Evolutionary conservation across 2,329 filamentous ascomycete species (phyloP), one percentile per base, ranked within the genome.

Genomic region (Ophiostoma pallidulum): DNA sequence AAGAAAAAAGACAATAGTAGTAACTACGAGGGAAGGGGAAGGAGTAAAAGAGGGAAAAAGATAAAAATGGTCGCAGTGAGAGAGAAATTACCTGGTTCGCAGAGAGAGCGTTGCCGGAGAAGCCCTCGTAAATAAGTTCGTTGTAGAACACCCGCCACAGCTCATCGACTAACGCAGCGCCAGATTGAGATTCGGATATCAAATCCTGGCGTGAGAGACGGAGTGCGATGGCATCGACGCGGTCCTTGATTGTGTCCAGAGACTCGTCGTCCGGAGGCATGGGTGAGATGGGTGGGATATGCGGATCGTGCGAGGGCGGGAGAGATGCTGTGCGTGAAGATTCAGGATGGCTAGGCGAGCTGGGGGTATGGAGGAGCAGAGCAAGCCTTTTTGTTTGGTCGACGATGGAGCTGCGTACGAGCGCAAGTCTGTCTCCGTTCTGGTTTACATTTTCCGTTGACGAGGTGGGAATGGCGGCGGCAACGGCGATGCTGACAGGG

Each of bases 101-200:
- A 32, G 68, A 66, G 49, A 79, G 56, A 3, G 79, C 69, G 24
- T 76, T 69, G 38, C 65, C 66, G 2, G 76, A 73, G 55, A 82
- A 78, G 8, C 78, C 78, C 50, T 78, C 77, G 33, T 65, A 67
- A 41, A 77, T 69, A 20, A 82, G 66, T 54, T 80, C 76, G n/a
- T 67, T 59, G 51, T 73, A 70, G 58, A 82, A 81, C 49, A 74
- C 67, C 49, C 70, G 70, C 78, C 78, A 82, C 26, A 78, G 60
- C 22, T 71, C 68, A 38, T 77, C 72, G 19, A 75, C 70, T 1
- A 48, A 49, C 1, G 51, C 19, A 19, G 37, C 18, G 31, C 31
- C 41, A 14, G 48, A 45, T 29, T 48, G 45, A 9, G 41, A n/a
- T 9, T 42, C 12, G 6, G 44, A 20, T 10, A 50, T 13, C 13